Percentiles rank a stretch among this genome's conserved stretches.
Conservation (phyloP, 768 basidiomycete species). For the Lactarius vividus region DNA sequence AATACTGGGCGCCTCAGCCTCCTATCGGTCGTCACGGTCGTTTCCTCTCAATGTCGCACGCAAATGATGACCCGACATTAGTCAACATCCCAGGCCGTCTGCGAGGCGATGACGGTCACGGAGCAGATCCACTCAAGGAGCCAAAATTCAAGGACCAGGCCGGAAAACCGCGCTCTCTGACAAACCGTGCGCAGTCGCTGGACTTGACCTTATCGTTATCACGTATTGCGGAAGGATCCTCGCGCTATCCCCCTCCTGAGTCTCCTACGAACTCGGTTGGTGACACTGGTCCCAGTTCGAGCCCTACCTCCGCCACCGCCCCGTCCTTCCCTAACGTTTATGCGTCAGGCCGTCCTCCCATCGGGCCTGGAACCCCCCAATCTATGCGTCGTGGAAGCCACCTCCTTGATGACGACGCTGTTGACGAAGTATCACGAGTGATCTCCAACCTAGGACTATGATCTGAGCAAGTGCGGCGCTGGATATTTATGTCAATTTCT, state of each 20-base stretch:
- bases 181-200: conserved; percentile 86
- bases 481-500: conserved; percentile 24
- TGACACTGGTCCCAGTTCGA: conserved; percentile 73
- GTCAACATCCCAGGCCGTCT: conserved; percentile 68
- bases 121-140: conserved; percentile 80
- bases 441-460: conserved; percentile 53
- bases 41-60: conserved; percentile 29
- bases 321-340: conserved; percentile 87
- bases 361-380: conserved; percentile 30
- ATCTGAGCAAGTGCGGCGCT: conserved; percentile 14
- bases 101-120: conserved; percentile 73
- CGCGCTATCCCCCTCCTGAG: conserved; percentile 64
- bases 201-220: conserved; percentile 83
- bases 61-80: conserved; percentile 32
- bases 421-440: conserved; percentile 73
- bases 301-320: conserved; percentile 73
- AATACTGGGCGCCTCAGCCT: conserved; percentile 75
- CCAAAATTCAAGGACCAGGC: conserved; percentile 78
- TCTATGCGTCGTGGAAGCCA: conserved; percentile 33
- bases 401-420: conserved; percentile 51
- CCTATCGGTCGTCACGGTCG: conserved; percentile 58
- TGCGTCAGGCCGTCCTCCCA: conserved; percentile 43
- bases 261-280: conserved; percentile 78
- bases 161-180: conserved; percentile 75
- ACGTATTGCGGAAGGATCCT: conserved; percentile 69